Conservation (phyloP, 2,329 filamentous ascomycete species). For the Colletotrichum falcatum region DNA sequence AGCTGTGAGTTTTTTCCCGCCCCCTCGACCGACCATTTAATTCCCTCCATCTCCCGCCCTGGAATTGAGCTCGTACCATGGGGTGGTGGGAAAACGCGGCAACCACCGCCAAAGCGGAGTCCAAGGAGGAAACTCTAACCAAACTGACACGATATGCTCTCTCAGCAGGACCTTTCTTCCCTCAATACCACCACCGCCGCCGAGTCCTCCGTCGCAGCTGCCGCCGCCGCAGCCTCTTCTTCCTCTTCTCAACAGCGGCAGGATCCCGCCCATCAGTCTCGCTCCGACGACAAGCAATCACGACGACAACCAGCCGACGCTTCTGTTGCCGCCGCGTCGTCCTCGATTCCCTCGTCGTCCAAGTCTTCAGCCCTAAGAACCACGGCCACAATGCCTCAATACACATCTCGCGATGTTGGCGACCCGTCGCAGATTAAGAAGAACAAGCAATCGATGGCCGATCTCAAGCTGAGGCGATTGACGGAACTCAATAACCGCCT, state of each 20-base stretch:
- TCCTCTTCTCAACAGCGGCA: slow-evolving; percentile 35
- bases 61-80: slow-evolving; percentile 34
- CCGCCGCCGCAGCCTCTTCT: slow-evolving; percentile 31
- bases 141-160: slow-evolving; percentile 42
- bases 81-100: slow-evolving; percentile 35
- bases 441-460: slow-evolving; percentile 99
- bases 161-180: slow-evolving; percentile 38
- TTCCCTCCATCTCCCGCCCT: slow-evolving; percentile 32
- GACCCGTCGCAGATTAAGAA: slow-evolving; percentile 80
- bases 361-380: slow-evolving; percentile 41
- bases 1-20: slow-evolving; percentile 36
- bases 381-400: slow-evolving; percentile 69
- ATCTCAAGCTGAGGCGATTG: slow-evolving; percentile 94
- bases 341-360: slow-evolving; percentile 38
- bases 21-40: slow-evolving; percentile 32
- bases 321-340: slow-evolving; percentile 31
- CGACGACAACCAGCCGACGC: slow-evolving; percentile 29
- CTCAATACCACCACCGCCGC: slow-evolving; percentile 29
- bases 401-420: slow-evolving; percentile 75
- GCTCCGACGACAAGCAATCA: slow-evolving; percentile 24
- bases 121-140: slow-evolving; percentile 41
- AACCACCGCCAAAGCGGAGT: slow-evolving; percentile 42
- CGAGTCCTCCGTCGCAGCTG: slow-evolving; percentile 18
- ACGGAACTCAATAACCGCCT: slow-evolving; percentile 97
- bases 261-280: slow-evolving; percentile 27